Evolutionary conservation across 768 basidiomycete genomes (phyloP).

Genomic region (Naematelia aurantialba): DNA sequence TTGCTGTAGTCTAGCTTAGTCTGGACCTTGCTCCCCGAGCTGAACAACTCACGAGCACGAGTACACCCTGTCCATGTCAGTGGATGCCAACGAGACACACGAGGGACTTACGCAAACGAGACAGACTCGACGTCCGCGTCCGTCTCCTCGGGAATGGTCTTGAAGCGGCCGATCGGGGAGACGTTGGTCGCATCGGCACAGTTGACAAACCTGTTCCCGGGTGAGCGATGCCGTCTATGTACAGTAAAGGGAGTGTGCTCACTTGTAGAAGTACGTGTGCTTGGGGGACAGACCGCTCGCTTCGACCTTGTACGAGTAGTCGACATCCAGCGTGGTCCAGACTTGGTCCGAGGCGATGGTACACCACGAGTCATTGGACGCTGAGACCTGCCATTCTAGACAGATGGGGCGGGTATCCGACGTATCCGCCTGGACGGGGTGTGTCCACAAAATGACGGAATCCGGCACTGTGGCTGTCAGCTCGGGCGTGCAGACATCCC

Average conservation of each 20-base stretch:
- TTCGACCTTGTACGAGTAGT: slow-evolving; percentile 61
- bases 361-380: slow-evolving; percentile 53
- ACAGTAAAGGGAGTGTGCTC: background rate
- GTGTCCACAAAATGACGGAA: slow-evolving; percentile 61
- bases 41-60: slow-evolving; percentile 17
- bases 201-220: slow-evolving; percentile 53
- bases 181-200: slow-evolving; percentile 55
- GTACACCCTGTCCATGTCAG: no score
- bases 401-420: slow-evolving; percentile 45
- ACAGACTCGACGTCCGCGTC: slow-evolving; percentile 52
- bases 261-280: slow-evolving; percentile 58
- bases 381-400: slow-evolving; percentile 57
- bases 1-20: slow-evolving; percentile 62
- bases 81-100: no score
- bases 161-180: slow-evolving; percentile 57
- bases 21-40: slow-evolving; percentile 26
- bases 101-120: slow-evolving; percentile 54
- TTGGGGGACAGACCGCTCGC: slow-evolving; percentile 57
- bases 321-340: slow-evolving; percentile 60
- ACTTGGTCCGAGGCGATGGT: slow-evolving; percentile 55
- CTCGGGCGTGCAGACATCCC: background rate
- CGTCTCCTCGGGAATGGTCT: slow-evolving; percentile 56
- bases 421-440: slow-evolving; percentile 53
- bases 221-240: no score
- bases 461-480: slow-evolving; percentile 24